Conservation (phyloP, 371 early-diverging fungal genomes). For the Apophysomyces ossiformis region DNA sequence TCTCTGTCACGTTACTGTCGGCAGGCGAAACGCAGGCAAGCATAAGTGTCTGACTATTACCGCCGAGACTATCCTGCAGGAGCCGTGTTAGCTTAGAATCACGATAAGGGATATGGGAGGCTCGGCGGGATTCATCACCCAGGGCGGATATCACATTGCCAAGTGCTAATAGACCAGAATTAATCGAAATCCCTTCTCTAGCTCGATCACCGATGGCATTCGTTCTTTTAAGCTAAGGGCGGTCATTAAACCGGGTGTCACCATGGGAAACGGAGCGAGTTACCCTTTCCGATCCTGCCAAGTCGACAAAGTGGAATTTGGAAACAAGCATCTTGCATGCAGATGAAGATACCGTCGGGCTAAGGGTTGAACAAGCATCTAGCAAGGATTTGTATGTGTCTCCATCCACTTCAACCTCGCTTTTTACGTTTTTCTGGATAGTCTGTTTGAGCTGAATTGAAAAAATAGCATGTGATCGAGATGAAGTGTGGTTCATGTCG, state of each 20-base stretch:
- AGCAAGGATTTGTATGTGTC: not conserved
- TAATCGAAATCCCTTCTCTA: constrained; percentile 98
- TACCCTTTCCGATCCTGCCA: constrained; percentile 92
- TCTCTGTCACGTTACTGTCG: constrained; percentile 80
- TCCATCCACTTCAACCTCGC: constrained; percentile 8
- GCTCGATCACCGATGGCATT: constrained; percentile 94
- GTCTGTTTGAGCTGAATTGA: constrained; percentile 73
- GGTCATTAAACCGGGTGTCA: not conserved
- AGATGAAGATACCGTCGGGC: constrained; percentile 9
- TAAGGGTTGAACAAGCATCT: not conserved
- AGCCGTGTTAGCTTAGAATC: constrained; percentile 96
- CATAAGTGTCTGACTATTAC: constrained; percentile 89
- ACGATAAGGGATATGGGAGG: constrained; percentile 90
- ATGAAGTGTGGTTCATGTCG: constrained; percentile 95
- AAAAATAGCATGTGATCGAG: constrained; percentile 98
- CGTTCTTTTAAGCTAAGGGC: constrained; percentile 82
- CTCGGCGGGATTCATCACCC: constrained; percentile 75
- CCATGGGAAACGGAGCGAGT: not conserved
- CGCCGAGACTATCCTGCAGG: constrained; percentile 94
- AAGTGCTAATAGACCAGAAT: constrained; percentile 95
- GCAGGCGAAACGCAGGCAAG: constrained; percentile 89
- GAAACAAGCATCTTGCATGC: constrained; percentile 46
- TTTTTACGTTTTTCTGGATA: constrained; percentile 18
- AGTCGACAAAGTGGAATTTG: constrained; percentile 96
- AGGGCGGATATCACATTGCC: constrained; percentile 98